Conservation (phyloP, 2,329 filamentous ascomycete species). For the Colletotrichum neosansevieriae region DNA sequence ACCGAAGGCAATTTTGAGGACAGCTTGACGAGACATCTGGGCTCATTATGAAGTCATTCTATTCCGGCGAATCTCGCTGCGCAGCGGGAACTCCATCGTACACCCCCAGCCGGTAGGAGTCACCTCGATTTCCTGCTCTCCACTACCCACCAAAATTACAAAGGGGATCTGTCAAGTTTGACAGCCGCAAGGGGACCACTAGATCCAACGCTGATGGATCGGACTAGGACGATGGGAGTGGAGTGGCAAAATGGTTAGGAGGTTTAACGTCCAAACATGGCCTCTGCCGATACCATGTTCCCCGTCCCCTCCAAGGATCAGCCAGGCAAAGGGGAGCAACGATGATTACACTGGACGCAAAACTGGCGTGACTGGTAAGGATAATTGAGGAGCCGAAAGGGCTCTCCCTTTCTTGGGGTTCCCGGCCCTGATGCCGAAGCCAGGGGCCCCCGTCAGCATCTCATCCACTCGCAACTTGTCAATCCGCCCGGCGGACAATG, state of each 20-base stretch:
- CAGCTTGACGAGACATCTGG: constrained; percentile 31
- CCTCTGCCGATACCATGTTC: constrained; percentile 35
- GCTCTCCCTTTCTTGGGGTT: constrained; percentile 12
- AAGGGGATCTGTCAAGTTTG: constrained; percentile 42
- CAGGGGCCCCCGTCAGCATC: constrained; percentile 24
- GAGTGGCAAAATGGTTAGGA: constrained; percentile 36
- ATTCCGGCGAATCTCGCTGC: constrained; percentile 7
- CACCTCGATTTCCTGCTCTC: constrained; percentile 23
- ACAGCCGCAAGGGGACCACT: constrained; percentile 38
- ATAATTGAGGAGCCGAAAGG: constrained; percentile 10
- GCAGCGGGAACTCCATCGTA: constrained; percentile 3
- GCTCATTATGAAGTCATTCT: constrained; percentile 40
- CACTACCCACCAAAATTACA: constrained; percentile 30
- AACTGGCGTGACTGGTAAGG: constrained; percentile 39
- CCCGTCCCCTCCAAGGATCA: constrained; percentile 33
- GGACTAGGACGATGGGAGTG: constrained; percentile 33
- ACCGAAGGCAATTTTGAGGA: constrained; percentile 5
- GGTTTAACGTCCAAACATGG: constrained; percentile 37
- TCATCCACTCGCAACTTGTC: constrained; percentile 30
- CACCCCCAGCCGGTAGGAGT: constrained; percentile 15
- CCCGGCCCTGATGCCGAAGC: constrained; percentile 29
- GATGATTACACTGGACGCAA: constrained; percentile 32
- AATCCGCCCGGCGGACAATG: constrained; percentile 26
- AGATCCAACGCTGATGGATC: constrained; percentile 41
- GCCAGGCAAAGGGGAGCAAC: constrained; percentile 27